Percentiles rank a stretch among this genome's conserved stretches.
phyloP scores from a whole-genome alignment of 2,329 filamentous ascomycete species.

The Fusarium sp. region DNA sequence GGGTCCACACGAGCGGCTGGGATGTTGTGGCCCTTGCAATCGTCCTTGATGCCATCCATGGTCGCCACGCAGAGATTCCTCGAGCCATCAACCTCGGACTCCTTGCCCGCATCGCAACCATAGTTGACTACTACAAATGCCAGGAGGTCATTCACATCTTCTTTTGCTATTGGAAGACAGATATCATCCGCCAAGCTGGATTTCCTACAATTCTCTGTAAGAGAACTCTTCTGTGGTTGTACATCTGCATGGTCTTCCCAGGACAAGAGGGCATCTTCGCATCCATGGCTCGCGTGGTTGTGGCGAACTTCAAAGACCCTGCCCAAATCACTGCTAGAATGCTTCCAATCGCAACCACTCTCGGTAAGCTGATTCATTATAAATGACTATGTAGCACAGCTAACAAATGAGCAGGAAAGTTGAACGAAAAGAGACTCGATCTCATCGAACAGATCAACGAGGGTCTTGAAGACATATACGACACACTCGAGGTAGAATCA shows the following conservation, averaged over 20 bases:
- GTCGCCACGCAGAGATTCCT: neutral
- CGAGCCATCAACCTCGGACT: neutral
- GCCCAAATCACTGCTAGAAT: neutral
- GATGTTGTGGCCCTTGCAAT: neutral
- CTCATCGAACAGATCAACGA: neutral
- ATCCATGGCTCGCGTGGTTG: neutral
- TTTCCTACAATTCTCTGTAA: neutral
- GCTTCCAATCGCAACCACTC: neutral
- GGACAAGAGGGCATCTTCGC: neutral
- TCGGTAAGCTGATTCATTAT: rapidly evolving
- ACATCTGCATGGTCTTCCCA: neutral
- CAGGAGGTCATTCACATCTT: neutral
- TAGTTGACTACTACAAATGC: slow-evolving; percentile 8
- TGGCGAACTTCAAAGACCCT: neutral
- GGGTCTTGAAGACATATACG: rapidly evolving
- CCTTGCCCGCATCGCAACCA: neutral
- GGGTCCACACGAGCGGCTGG: neutral
- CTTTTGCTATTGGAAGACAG: rapidly evolving
- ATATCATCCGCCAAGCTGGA: rapidly evolving
- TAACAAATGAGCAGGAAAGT: neutral
- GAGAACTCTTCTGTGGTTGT: neutral
- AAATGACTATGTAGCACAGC: neutral
- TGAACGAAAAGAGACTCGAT: neutral
- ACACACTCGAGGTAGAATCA: neutral
- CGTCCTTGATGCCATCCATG: slow-evolving; percentile 5